A percentile compares a stretch with the other conserved stretches of the same genome.
These are phyloP conservation scores for Citrus cavaleriei DNA, from an alignment of 345 rosid genomes.

Conservation along the genomic window DNA sequence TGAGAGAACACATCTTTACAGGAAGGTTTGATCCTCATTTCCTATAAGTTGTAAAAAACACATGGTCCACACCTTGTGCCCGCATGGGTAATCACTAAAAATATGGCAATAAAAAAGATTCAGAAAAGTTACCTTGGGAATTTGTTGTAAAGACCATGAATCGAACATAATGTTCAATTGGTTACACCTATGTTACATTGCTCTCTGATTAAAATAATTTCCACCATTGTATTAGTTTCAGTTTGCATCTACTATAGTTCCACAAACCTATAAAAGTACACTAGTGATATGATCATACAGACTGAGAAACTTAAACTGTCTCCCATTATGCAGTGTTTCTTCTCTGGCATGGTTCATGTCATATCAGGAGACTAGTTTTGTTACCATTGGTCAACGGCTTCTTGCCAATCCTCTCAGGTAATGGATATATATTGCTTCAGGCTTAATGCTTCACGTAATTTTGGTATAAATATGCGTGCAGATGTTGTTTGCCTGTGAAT, in stretches of 20 bases:
- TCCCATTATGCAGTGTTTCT: constrained; percentile 70
- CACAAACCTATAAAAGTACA: neutral
- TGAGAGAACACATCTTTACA: constrained; percentile 93
- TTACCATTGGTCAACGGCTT: constrained; percentile 92
- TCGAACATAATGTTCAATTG: neutral
- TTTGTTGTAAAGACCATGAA: neutral
- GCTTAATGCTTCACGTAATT: constrained; percentile 2
- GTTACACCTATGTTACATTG: neutral
- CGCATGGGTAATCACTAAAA: neutral
- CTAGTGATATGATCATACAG: neutral
- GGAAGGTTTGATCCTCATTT: constrained; percentile 60
- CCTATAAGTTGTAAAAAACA: neutral
- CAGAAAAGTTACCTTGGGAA: neutral
- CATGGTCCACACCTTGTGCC: neutral
- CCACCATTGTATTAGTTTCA: neutral
- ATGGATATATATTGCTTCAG: constrained; percentile 1
- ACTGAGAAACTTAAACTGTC: constrained; percentile 6
- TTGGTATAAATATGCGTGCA: neutral
- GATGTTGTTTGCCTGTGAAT: neutral
- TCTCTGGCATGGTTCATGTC: constrained; percentile 99
- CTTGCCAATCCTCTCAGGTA: constrained; percentile 95
- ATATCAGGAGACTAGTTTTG: constrained; percentile 96
- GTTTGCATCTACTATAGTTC: neutral
- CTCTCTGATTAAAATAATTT: neutral
- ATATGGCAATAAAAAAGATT: neutral